Evolutionary conservation across 345 rosid genomes (phyloP).

Genomic region (rapeseed (Brassica napus)): DNA sequence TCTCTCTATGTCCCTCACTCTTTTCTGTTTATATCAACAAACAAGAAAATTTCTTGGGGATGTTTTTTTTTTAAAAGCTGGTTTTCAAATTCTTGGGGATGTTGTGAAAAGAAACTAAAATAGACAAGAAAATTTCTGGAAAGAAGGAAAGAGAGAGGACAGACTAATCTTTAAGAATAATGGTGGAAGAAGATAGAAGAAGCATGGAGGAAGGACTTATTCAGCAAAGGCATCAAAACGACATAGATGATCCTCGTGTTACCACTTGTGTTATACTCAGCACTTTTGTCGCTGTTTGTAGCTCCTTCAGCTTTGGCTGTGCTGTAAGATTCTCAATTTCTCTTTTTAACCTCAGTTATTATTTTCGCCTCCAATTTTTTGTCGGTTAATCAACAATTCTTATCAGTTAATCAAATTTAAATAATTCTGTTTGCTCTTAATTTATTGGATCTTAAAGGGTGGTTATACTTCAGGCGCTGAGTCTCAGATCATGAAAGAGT

Average conservation of each 20-base stretch:
- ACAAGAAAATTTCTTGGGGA: not conserved
- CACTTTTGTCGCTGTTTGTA: conserved; percentile 50
- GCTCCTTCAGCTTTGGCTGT: conserved; percentile 48
- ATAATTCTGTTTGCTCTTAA: not conserved
- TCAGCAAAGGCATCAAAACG: conserved; percentile 3
- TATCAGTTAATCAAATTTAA: not conserved
- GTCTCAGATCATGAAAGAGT: conserved; percentile 51
- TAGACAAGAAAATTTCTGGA: not conserved
- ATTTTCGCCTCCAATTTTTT: not conserved
- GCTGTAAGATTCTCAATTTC: conserved; percentile 39
- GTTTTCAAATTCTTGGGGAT: too few species aligned
- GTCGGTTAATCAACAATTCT: not conserved
- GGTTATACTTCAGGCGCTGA: conserved; percentile 67
- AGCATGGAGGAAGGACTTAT: conserved; percentile 36
- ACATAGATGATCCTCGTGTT: conserved; percentile 26
- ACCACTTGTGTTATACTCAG: conserved; percentile 38
- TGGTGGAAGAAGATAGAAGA: conserved; percentile 22
- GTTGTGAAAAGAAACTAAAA: not conserved
- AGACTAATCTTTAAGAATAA: not conserved
- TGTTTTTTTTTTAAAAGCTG: not conserved
- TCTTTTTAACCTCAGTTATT: not conserved
- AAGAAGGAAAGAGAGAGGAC: not conserved
- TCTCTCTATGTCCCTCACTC: not conserved
- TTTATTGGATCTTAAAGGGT: conserved; percentile 32
- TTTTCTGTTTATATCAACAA: not conserved